Percentiles rank a stretch among this genome's conserved stretches.
phyloP scores from a whole-genome alignment of 805 yeast species.

The Kluyveromyces starmeri region DNA sequence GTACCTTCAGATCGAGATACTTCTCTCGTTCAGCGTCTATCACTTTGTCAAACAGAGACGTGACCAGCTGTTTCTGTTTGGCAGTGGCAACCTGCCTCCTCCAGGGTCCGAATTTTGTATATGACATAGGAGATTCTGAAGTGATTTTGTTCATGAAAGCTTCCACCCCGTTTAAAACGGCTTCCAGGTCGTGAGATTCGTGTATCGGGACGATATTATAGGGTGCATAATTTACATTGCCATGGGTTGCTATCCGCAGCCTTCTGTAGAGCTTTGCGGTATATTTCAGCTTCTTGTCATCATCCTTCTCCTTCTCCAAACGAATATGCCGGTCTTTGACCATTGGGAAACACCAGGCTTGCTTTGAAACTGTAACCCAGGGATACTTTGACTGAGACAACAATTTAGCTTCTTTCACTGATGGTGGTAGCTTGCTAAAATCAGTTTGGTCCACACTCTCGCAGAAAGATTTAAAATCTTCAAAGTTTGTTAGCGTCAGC shows the following conservation, averaged over 20 bases:
- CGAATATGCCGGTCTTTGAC: constrained; percentile 15
- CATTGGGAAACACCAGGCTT: constrained; percentile 28
- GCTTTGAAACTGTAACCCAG: constrained; percentile 28
- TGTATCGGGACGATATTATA: neutral
- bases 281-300: neutral
- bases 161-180: constrained; percentile 18
- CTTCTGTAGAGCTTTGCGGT: constrained; percentile 4
- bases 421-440: neutral
- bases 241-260: neutral
- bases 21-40: neutral
- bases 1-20: neutral
- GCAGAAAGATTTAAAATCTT: constrained; percentile 31
- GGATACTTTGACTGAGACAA: constrained; percentile 25
- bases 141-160: constrained; percentile 16
- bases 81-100: constrained; percentile 22
- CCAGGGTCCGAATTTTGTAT: constrained; percentile 29
- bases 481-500: constrained; percentile 31
- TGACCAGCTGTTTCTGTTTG: constrained; percentile 19
- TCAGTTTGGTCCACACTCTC: constrained; percentile 5
- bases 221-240: neutral
- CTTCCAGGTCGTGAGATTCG: constrained; percentile 8
- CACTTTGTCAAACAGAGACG: constrained; percentile 8
- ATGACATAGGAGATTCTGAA: constrained; percentile 7
- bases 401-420: constrained; percentile 13
- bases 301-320: constrained; percentile 19